Percentiles rank a stretch among this genome's conserved stretches.
Conservation (phyloP, 2,329 filamentous ascomycete species). For the Mollisia scopiformis region DNA sequence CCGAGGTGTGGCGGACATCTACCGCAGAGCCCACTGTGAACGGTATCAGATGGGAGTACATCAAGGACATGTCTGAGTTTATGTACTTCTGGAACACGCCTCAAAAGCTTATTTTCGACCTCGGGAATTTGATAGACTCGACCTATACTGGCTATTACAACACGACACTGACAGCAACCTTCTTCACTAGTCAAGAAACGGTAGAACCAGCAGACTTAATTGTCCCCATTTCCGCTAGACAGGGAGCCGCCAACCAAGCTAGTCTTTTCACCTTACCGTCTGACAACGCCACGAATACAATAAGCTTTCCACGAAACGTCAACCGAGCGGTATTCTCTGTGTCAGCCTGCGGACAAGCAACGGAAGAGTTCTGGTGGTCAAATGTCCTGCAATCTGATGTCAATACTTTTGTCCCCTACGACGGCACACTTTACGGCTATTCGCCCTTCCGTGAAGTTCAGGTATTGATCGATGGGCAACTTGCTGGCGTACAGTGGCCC, state of each 20-base stretch:
- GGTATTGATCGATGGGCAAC: constrained; percentile 69
- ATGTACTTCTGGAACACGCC: constrained; percentile 66
- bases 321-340: constrained; percentile 74
- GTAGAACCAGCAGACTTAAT: constrained; percentile 63
- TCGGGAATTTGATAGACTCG: constrained; percentile 72
- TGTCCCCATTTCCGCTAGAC: constrained; percentile 65
- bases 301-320: constrained; percentile 68
- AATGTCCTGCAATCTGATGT: constrained; percentile 70
- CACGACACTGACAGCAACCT: constrained; percentile 73
- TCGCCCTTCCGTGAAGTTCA: constrained; percentile 81
- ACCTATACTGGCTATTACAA: constrained; percentile 76
- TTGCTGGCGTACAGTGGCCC: constrained; percentile 80
- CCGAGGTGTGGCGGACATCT: constrained; percentile 81
- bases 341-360: constrained; percentile 74
- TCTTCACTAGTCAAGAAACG: constrained; percentile 56
- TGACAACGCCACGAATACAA: constrained; percentile 59
- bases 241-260: constrained; percentile 50
- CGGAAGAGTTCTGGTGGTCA: constrained; percentile 86
- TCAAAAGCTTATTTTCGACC: constrained; percentile 79
- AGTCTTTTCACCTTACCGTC: constrained; percentile 72
- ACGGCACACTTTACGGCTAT: constrained; percentile 64
- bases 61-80: constrained; percentile 79
- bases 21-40: constrained; percentile 75
- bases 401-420: constrained; percentile 58
- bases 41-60: constrained; percentile 76